Base-by-base conservation (phyloP, 2,329 filamentous ascomycete genomes). In the Calonectria pauciramosa region DNA sequence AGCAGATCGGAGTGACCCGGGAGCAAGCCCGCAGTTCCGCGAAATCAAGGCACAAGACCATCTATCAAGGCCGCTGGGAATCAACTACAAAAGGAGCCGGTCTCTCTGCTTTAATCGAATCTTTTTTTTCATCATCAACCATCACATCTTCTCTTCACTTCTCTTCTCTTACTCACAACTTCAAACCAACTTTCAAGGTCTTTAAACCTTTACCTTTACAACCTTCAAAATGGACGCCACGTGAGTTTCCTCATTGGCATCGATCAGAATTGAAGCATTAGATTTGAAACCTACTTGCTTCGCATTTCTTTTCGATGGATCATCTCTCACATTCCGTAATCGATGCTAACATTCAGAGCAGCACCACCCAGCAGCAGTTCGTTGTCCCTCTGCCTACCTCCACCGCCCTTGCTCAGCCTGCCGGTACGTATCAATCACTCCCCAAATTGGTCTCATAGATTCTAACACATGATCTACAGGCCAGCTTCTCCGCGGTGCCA, bases 171-270 rank as follows among this genome's bases (percentile, higher is more conserved):
- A 14, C 36, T 13, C 18, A 36, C n/a, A 60, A 18, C 34, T 63
- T 38, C 34, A 41, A 63, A 28, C 56, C 56, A 34, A 34, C 10
- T 56, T 44, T 63, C 6, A 41, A 63, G 56, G 56, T 13, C 14
- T 60, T 60, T 41, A 41, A 41, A 63, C 56, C 56, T 63, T 63
- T 28, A 26, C 23, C 14, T 41, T 41, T 20, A 41, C 56, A 63
- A 63, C 56, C 56, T 63, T 63, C 56, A 63, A 63, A 63, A 63
- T 63, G 56, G 56, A 63, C 56, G 56, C 56, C 34, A 63, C 56
- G 56, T 63, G 56, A 63, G 56, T 63, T 41, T 2, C 38, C 34
- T 38, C 32, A 16, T 20, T n/a, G 3, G 13, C 34, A 34, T 20
- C 14, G 20, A 16, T 23, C 5, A 14, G n/a, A 20, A 41, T 36